A percentile compares a stretch with the other conserved stretches of the same genome.
Conservation (phyloP, 116 monocot genomes). For the Papilionanthe hybrid region DNA sequence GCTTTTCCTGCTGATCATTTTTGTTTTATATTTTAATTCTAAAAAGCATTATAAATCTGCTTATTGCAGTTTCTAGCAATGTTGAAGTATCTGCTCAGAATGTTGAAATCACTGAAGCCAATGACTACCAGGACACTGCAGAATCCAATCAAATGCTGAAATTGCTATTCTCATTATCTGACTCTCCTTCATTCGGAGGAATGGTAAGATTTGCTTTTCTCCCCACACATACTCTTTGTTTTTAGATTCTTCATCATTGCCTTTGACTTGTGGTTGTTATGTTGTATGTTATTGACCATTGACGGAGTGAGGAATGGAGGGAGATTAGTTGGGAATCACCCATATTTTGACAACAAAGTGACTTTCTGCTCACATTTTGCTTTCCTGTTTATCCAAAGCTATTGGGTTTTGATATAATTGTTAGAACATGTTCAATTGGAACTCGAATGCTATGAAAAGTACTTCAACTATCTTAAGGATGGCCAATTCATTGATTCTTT, state of each 20-base stretch:
- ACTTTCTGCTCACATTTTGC: neutral
- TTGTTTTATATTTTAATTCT: neutral
- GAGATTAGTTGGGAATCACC: neutral
- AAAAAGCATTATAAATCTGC: neutral
- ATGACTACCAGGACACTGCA: slow-evolving; percentile 15
- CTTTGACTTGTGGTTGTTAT: neutral
- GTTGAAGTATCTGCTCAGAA: slow-evolving; percentile 15
- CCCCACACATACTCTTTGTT: neutral
- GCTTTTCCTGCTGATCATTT: neutral
- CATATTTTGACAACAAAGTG: neutral
- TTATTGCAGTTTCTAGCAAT: slow-evolving; percentile 17
- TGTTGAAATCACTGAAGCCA: slow-evolving; percentile 8
- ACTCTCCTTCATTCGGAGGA: slow-evolving; percentile 8
- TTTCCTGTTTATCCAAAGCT: neutral
- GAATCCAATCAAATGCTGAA: slow-evolving; percentile 12
- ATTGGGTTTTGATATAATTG: neutral
- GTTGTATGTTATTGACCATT: neutral
- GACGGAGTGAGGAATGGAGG: neutral
- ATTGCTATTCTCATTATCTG: slow-evolving; percentile 5
- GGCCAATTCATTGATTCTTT: neutral
- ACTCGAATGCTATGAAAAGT: neutral
- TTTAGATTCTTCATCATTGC: neutral
- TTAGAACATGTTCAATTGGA: neutral
- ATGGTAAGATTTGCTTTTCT: slow-evolving; percentile 11
- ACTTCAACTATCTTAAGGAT: neutral